Evolutionary conservation across 352 stramenopile species (phyloP), one percentile per base, ranked within the genome.

Genomic region (Phytophthora sp.): DNA sequence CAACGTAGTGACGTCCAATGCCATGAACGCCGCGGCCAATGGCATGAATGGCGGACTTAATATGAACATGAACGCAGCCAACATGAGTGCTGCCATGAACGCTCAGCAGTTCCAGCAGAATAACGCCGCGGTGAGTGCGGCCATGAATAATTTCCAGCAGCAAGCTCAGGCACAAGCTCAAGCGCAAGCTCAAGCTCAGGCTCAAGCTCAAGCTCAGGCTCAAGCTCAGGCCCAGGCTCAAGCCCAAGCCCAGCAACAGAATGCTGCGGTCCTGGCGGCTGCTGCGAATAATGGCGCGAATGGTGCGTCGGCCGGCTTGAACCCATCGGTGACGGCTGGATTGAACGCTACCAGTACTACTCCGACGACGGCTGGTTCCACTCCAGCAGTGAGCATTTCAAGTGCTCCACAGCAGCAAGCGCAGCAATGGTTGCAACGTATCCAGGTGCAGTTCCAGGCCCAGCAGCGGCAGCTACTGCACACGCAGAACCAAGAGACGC

Each of bases 371-470:
- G 51, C 69, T 7, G 53, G 69, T 39, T 23, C 67, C 45, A 66
- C 71, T 2, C 45, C 69, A 7, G 21, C 73, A 9, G 59, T 67
- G 11, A 77, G 55, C 20, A 73, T 82, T 15, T 47, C 71, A 15
- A 85, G 57, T 23, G 63, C 68, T 26, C 80, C 84, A 20, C 82
- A 90, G 41, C 83, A 91, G 27, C 83, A 91, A 42, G 80, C 83
- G 12, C 86, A 95, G 60, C 86, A 95, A 60, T 89, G 77, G 76
- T 63, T 95, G n/a, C 82, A 93, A 50, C 82, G 84, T 4, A 84
- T 95, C 9, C 86, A 93, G 50, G 83, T 89, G 23, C 86, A 93
- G 57, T 95, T 91, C 57, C 85, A 92, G 36, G 84, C 81, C 0
- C 86, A 95, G 49, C 81, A 91, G 31, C 83, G 90, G 16, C 79